Evolutionary conservation across 2,329 filamentous ascomycete species (phyloP), one percentile per base, ranked within the genome.

Genomic region (Hysterium pulicare): DNA sequence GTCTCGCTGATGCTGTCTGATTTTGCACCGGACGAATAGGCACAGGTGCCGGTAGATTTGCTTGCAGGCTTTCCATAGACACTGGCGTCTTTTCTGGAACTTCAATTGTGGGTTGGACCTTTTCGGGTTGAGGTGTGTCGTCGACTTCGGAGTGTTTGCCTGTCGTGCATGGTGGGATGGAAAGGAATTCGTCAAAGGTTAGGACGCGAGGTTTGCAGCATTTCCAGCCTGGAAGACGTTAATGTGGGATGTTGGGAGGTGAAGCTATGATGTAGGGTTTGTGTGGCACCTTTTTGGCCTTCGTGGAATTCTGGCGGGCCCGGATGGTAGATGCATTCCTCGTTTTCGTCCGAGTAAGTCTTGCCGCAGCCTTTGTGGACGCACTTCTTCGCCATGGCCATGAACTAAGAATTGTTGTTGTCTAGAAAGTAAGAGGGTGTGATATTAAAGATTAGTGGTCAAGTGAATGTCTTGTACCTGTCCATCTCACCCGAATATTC

Each of bases 191-290:
- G 71, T 98, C 93, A 66, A 98, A 98, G 46, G 90, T 96, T 58
- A 98, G 77, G 58, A 97, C 90, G 61, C 93, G 86, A 44, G 90
- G 86, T 72, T 96, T 97, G 80, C 93, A 98, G 76, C 93, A 98
- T 74, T 95, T 94, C 91, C 93, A 97, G 63, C 93, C 91, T 96
- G 59, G 16, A 17, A n/a, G 15, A n/a, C 16, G 37, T 40, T 16
- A 38, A 15, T 35, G 31, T 23, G 13, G 37, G 16, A 32, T 3
- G n/a, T 13, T 13, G 21, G 40, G 23, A 34, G 33, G 32, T 40
- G 23, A 5, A 20, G 13, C 26, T 33, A 37, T 30, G n/a, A n/a
- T n/a, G 22, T 10, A 33, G 38, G 35, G 43, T 33, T 17, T 35
- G 40, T 43, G 36, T 44, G 48, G 43, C 46, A 95, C 91, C 93